These are phyloP conservation scores for Rhodotorula sp. DNA, from an alignment of 1,284 basidiomycete genomes.

Conservation along the genomic window DNA sequence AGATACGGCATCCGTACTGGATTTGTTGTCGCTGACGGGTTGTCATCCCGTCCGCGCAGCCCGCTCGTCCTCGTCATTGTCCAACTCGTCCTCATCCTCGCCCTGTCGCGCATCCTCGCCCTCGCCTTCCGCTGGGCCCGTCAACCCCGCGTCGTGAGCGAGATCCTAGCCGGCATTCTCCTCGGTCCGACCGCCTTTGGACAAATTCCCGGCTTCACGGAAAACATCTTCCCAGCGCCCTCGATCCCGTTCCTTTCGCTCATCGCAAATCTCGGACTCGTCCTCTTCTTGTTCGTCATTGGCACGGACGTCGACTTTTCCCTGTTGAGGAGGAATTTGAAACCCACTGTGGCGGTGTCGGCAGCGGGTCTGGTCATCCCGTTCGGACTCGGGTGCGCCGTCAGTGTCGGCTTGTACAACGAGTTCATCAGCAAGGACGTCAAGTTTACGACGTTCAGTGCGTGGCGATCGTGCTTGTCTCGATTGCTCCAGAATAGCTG, in stretches of 20 bases:
- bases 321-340: slow-evolving; percentile 56
- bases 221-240: slow-evolving; percentile 72
- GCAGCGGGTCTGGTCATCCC: slow-evolving; percentile 68
- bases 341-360: slow-evolving; percentile 54
- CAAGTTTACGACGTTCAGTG: slow-evolving; percentile 77
- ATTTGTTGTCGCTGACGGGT: not conserved
- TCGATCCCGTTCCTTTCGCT: slow-evolving; percentile 78
- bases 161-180: slow-evolving; percentile 53
- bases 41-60: not conserved
- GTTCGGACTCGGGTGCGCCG: slow-evolving; percentile 78
- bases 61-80: slow-evolving; percentile 43
- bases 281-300: slow-evolving; percentile 51
- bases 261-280: slow-evolving; percentile 74
- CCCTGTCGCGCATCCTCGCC: slow-evolving; percentile 49
- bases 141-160: slow-evolving; percentile 51
- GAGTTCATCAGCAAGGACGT: slow-evolving; percentile 64
- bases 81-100: slow-evolving; percentile 48
- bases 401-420: slow-evolving; percentile 76
- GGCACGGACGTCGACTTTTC: slow-evolving; percentile 60
- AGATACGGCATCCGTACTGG: accelerated
- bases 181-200: slow-evolving; percentile 56
- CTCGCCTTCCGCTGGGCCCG: slow-evolving; percentile 46
- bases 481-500: no score
- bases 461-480: not conserved
- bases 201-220: slow-evolving; percentile 74